These are phyloP conservation scores for Chlamydomonas sp. DNA, from an alignment of 139 green algal genomes.

Conservation along the genomic window DNA sequence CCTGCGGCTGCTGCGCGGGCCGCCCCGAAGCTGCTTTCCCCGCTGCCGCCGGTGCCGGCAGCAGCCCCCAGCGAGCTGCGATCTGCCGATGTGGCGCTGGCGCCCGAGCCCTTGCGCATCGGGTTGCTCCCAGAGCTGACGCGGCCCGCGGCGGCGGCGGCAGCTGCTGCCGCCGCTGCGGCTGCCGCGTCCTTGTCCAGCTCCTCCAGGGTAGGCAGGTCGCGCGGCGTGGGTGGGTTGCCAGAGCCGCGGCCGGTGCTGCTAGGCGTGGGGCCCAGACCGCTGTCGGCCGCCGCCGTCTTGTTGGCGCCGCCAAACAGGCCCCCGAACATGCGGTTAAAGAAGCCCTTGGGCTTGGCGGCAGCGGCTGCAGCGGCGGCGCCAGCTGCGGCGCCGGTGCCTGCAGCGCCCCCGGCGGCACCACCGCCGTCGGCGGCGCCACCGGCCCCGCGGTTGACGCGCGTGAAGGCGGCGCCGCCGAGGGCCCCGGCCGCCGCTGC, in stretches of 20 bases:
- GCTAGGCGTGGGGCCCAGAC: not conserved
- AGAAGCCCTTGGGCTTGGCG: slow-evolving; percentile 5
- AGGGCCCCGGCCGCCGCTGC: not conserved
- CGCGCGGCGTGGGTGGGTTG: not conserved
- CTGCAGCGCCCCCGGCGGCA: not conserved
- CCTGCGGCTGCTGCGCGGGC: not conserved
- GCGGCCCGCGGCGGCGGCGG: not conserved
- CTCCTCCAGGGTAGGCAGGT: slow-evolving; percentile 22
- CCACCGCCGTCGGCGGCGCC: not conserved
- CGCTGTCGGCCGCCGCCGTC: not conserved
- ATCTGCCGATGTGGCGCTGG: too few species aligned
- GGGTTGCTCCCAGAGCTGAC: not conserved
- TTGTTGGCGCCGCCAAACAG: not conserved
- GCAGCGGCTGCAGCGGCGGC: not conserved
- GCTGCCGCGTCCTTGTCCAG: not conserved
- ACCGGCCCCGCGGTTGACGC: not conserved
- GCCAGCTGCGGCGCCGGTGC: not conserved
- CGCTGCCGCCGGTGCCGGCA: too few species aligned
- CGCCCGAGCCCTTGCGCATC: too few species aligned
- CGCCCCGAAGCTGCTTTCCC: not conserved
- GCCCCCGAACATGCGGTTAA: slow-evolving; percentile 6
- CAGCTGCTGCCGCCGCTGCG: not conserved
- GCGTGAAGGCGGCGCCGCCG: too few species aligned
- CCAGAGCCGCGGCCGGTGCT: not conserved
- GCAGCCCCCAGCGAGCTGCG: too few species aligned